Base-by-base conservation (phyloP, 1,284 basidiomycete species). In the Cryptococcus wingfieldii region DNA sequence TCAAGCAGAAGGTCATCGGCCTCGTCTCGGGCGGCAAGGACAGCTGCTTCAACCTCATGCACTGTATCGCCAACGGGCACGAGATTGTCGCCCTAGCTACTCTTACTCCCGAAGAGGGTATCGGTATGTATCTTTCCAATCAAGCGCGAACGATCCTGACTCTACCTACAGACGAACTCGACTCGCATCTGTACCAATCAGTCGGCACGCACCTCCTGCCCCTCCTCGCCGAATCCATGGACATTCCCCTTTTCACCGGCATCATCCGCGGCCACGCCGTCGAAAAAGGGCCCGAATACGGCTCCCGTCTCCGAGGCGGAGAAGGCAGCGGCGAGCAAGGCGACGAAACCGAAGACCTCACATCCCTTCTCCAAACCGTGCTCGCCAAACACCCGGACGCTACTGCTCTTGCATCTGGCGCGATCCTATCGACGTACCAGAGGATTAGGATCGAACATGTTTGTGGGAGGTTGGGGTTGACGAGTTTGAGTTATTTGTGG, bases 121-220 rank as follows among this genome's bases (percentile, higher is more conserved):
- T 89, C 83, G 92, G 93, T 93, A 67, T 64, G 77, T 58, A 19
- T 13, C 31, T 34, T 4, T 6, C 34, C 41, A 28, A 23, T 49
- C 31, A 10, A 10, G 6, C 31, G 1, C 6, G 31, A 34, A 34
- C 5, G 7, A 34, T n/a, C 7, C 38, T 51, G 25, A 51, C 13
- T 6, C n/a, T 16, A 48, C 41, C 16, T 27, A 2, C 42, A 96
- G 96, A 98, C 80, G 96, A 99, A 80, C 84, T 98, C 67, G 95
- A 99, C 77, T 98, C 95, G 45, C 98, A 95, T 79, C 83, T 99
- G 77, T 99, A 97, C 75, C 96, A 99, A 75, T 97, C 95, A 7
- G 94, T 98, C 38, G 96, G 94, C 0, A 95, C 98, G 70, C 90
- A 93, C 62, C 90, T 91, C 5, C 87, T 98, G 48, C 86, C 92